Percentiles rank a stretch among this genome's conserved stretches.
Evolutionary conservation across 2,329 filamentous ascomycete genomes (phyloP).

Genomic region (Phymatotrichopsis omnivora): DNA sequence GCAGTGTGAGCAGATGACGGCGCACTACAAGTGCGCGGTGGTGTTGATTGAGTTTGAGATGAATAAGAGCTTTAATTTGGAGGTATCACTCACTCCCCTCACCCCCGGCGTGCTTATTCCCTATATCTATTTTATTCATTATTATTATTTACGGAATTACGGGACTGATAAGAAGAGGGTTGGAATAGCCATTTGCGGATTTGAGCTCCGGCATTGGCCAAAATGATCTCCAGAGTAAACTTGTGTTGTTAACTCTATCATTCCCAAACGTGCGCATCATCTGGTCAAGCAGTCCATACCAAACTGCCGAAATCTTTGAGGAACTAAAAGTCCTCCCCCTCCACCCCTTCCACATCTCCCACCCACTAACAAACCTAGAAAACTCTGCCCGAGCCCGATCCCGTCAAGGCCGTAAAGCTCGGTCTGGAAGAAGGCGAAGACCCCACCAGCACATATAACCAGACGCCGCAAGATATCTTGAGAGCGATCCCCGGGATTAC

Average conservation of each 20-base stretch:
- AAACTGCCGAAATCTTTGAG: conserved; percentile 95
- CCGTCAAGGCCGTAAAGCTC: conserved; percentile 70
- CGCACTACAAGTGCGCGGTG: conserved; percentile 81
- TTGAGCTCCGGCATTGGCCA: conserved; percentile 40
- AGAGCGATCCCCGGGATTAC: conserved; percentile 73
- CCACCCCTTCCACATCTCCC: background rate
- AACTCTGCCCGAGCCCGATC: conserved; percentile 81
- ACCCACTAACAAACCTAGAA: conserved; percentile 38
- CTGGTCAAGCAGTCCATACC: conserved; percentile 87
- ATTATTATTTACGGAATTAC: background rate
- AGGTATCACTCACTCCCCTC: too few relatives aligned
- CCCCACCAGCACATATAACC: conserved; percentile 29
- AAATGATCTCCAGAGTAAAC: conserved; percentile 77
- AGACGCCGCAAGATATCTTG: conserved; percentile 61
- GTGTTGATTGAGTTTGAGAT: conserved; percentile 96
- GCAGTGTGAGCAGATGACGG: conserved; percentile 88
- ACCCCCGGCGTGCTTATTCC: too few relatives aligned
- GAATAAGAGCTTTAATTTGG: conserved; percentile 92
- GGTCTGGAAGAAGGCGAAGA: conserved; percentile 57
- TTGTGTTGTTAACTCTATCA: conserved; percentile 83
- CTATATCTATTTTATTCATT: too few relatives aligned
- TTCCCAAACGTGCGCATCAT: conserved; percentile 86
- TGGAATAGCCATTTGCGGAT: conserved; percentile 33
- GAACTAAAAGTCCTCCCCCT: conserved; percentile 54
- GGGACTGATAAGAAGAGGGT: background rate